These are phyloP conservation scores for Effrenium voratum DNA, from an alignment of 73 alveolate genomes.

Conservation along the genomic window DNA sequence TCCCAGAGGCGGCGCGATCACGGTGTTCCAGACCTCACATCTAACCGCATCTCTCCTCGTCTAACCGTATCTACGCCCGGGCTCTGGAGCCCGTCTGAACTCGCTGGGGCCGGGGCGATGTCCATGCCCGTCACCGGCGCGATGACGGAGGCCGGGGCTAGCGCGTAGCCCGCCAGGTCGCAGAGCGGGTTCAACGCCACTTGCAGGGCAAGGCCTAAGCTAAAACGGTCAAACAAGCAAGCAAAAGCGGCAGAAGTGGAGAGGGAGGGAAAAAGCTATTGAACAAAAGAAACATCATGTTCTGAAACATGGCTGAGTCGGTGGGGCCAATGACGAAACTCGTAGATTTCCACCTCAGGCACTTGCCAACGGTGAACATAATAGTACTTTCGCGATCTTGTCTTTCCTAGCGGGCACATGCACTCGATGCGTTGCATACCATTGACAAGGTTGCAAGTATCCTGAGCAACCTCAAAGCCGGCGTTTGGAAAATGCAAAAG, in stretches of 20 bases:
- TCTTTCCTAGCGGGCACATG: neutral
- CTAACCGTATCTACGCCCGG: neutral
- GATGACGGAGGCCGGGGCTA: slow-evolving; percentile 79
- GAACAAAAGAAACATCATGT: neutral
- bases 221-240: neutral
- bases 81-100: neutral
- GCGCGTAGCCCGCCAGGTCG: slow-evolving; percentile 76
- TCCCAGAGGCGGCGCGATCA: slow-evolving; percentile 59
- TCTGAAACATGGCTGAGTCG: neutral
- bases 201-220: slow-evolving; percentile 36
- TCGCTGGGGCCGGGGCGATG: slow-evolving; percentile 7
- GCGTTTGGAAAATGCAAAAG: too few species aligned
- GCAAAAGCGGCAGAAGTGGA: too few species aligned
- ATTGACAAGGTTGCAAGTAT: too few species aligned
- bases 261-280: too few species aligned
- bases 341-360: neutral
- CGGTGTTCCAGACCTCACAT: slow-evolving; percentile 69
- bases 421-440: too few species aligned
- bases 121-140: slow-evolving; percentile 92
- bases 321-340: too few species aligned
- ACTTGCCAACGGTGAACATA: slow-evolving; percentile 19
- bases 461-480: too few species aligned
- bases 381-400: slow-evolving; percentile 45
- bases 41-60: neutral
- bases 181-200: slow-evolving; percentile 55